phyloP scores from a whole-genome alignment of 2,329 filamentous ascomycete species.

The Dothideomycetidae sp. region DNA sequence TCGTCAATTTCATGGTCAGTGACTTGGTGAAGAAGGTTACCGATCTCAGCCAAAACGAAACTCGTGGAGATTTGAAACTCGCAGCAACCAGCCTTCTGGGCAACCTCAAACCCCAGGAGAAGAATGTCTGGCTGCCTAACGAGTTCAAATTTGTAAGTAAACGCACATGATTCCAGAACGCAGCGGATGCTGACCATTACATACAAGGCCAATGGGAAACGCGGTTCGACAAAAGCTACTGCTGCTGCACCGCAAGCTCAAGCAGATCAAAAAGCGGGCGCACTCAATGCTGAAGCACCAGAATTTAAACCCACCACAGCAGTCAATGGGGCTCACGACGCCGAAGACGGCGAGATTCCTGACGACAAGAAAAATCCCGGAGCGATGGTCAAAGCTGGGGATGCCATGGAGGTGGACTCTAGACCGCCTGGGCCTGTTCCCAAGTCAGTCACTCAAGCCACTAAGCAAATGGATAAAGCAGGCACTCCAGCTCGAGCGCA shows the following conservation, averaged over 20 bases:
- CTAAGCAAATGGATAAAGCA: constrained; percentile 11
- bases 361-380: constrained; percentile 35
- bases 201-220: constrained; percentile 11
- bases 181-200: background rate
- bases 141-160: constrained; percentile 52
- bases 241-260: constrained; percentile 32
- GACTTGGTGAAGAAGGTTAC: constrained; percentile 52
- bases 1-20: constrained; percentile 74
- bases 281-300: constrained; percentile 40
- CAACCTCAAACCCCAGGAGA: constrained; percentile 51
- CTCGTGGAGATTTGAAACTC: constrained; percentile 60
- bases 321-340: constrained; percentile 5
- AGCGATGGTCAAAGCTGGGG: constrained; percentile 14
- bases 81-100: constrained; percentile 58
- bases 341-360: constrained; percentile 61
- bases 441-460: constrained; percentile 2
- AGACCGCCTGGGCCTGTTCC: background rate
- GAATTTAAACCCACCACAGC: constrained; percentile 45
- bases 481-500: constrained; percentile 21
- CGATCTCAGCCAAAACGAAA: constrained; percentile 43
- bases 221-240: constrained; percentile 21
- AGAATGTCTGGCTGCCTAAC: constrained; percentile 60
- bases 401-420: constrained; percentile 2
- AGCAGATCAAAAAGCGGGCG: constrained; percentile 25
- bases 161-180: background rate